Conservation (phyloP, 2,329 filamentous ascomycete species). For the Pseudogymnoascus sp. region DNA sequence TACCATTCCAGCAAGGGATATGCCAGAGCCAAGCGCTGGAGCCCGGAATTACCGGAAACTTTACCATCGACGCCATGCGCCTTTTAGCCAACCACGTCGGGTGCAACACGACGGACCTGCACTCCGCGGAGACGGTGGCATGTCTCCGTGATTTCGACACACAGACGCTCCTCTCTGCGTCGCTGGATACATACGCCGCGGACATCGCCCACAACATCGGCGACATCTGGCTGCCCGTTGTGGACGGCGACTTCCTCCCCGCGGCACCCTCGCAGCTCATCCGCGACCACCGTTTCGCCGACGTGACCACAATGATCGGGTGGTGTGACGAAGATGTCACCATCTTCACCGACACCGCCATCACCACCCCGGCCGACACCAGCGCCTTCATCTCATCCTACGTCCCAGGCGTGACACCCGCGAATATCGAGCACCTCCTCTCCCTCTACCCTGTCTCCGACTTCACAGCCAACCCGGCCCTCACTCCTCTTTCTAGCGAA, state of each 20-base stretch:
- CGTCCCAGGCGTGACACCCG: slow-evolving; percentile 25
- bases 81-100: slow-evolving; percentile 35
- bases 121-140: slow-evolving; percentile 37
- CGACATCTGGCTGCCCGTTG: slow-evolving; percentile 39
- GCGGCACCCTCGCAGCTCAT: slow-evolving; percentile 10
- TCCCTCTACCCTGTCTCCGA: slow-evolving; percentile 43
- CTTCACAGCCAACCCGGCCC: slow-evolving; percentile 32
- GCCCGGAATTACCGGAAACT: slow-evolving; percentile 42
- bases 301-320: slow-evolving; percentile 15
- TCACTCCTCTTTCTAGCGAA: slow-evolving; percentile 36
- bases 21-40: slow-evolving; percentile 44
- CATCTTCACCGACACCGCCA: not conserved
- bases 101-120: slow-evolving; percentile 36
- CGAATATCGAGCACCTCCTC: slow-evolving; percentile 38
- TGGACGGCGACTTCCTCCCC: slow-evolving; percentile 15
- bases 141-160: slow-evolving; percentile 41
- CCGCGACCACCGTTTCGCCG: slow-evolving; percentile 10
- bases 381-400: not conserved
- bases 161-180: slow-evolving; percentile 36
- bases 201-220: slow-evolving; percentile 42
- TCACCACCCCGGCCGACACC: slow-evolving; percentile 32
- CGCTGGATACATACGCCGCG: slow-evolving; percentile 34
- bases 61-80: slow-evolving; percentile 41
- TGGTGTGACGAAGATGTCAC: slow-evolving; percentile 13
- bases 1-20: slow-evolving; percentile 40